Evolutionary conservation across 257 asterid genomes (phyloP).

Genomic region (Linderniella brevidens): DNA sequence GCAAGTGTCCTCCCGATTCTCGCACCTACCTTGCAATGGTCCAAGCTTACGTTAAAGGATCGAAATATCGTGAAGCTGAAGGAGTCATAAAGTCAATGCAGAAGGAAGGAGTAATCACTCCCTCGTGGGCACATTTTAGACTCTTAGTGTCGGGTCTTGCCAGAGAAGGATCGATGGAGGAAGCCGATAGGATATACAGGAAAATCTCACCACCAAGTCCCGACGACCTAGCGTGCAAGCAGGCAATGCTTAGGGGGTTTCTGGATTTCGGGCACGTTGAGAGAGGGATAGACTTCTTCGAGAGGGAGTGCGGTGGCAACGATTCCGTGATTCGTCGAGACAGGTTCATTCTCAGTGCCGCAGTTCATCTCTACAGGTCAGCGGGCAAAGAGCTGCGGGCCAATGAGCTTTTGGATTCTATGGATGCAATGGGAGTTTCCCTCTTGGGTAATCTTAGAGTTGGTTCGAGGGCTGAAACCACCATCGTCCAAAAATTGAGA

Average conservation of each 20-base stretch:
- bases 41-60: constrained; percentile 36
- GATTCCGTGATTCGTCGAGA: constrained; percentile 17
- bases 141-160: constrained; percentile 34
- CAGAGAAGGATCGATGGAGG: constrained; percentile 36
- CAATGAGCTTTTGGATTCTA: constrained; percentile 23
- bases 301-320: constrained; percentile 26
- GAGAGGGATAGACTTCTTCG: constrained; percentile 51
- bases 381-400: constrained; percentile 28
- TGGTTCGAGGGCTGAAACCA: constrained; percentile 29
- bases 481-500: too few relatives aligned
- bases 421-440: constrained; percentile 20
- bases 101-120: constrained; percentile 41
- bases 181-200: constrained; percentile 44
- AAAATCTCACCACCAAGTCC: constrained; percentile 30
- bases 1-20: constrained; percentile 42
- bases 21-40: constrained; percentile 47
- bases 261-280: constrained; percentile 41
- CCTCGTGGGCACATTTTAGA: constrained; percentile 49
- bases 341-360: constrained; percentile 60
- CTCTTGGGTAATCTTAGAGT: constrained; percentile 44
- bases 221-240: constrained; percentile 35
- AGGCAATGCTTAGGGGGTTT: constrained; percentile 59
- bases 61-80: constrained; percentile 42
- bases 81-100: constrained; percentile 37
- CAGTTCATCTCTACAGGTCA: constrained; percentile 49